Evolutionary conservation across 2,329 filamentous ascomycete species (phyloP), one percentile per base, ranked within the genome.

Genomic region (Myriosclerotinia curreyana): DNA sequence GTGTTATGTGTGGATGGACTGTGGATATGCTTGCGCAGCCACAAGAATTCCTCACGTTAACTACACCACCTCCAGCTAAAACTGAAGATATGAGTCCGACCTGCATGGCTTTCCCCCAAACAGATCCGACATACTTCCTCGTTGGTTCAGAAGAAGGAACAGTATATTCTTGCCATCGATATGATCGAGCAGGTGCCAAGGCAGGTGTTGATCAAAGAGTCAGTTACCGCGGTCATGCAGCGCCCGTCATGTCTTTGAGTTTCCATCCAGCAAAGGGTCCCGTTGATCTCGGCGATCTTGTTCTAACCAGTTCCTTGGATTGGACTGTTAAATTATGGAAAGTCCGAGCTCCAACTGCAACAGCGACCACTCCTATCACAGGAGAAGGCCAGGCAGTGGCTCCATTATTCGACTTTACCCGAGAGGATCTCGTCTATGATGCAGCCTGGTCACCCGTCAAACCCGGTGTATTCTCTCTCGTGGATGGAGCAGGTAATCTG

Each of bases 271-370:
- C 92, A 5, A 87, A 91, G 61, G 96, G 95, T 1, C 92, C 93
- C 3, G 88, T 99, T 60, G 96, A 99, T 77, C 86, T 99, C 7
- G 93, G 94, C 36, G 96, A 99, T 73, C 81, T 99, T 7, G 91
- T 98, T 65, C 84, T 99, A 58, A 93, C 89, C n/a, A 90, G 91
- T 5, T 94, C 90, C 51, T 82, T 99, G 9, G 95, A 99, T 79
- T 99, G 95, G 95, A 96, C 89, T 70, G 92, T 97, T 70, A 97
- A 96, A 78, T 81, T 99, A 20, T 99, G 95, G 95, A 95, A 95
- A 76, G 90, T 96, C 17, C 89, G 92, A 49, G 88, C 91, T 1
- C 90, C 91, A 1, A 89, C 89, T 0, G 88, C 89, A 2, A 88
- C 86, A 5, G 86, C 85, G 20, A 88, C 88, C 7, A 78, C 78